Percentiles rank a stretch among this genome's conserved stretches.
Evolutionary conservation across 2,329 filamentous ascomycete genomes (phyloP).

Genomic region (Zymoseptoria brevis): DNA sequence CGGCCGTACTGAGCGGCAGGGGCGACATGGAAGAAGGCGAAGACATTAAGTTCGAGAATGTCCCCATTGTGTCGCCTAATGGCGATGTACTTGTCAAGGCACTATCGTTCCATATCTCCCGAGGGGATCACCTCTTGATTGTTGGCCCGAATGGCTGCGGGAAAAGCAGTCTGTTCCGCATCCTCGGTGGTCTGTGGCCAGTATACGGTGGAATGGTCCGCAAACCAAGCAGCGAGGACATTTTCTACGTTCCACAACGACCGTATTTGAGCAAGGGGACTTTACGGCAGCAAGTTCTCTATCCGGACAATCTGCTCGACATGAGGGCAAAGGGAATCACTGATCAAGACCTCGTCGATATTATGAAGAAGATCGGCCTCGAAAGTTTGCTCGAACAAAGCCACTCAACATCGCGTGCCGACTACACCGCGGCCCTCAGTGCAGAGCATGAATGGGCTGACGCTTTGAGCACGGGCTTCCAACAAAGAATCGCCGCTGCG

Average conservation of each 20-base stretch:
- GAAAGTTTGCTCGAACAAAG: constrained; percentile 73
- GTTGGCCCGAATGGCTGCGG: constrained; percentile 96
- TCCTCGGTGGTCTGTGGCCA: constrained; percentile 92
- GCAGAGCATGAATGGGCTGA: constrained; percentile 96
- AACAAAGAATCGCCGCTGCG: constrained; percentile 96
- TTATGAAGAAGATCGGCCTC: constrained; percentile 73
- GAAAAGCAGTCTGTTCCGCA: constrained; percentile 92
- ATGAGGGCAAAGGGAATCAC: constrained; percentile 80
- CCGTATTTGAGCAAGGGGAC: constrained; percentile 88
- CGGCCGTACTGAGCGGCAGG: constrained; percentile 71
- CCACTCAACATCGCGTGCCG: constrained; percentile 30
- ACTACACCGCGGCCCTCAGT: constrained; percentile 53
- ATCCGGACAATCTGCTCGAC: constrained; percentile 79
- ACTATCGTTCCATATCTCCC: constrained; percentile 77
- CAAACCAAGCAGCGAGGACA: constrained; percentile 84
- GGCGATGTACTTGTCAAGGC: constrained; percentile 83
- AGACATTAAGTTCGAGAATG: constrained; percentile 76
- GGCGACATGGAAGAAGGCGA: constrained; percentile 74
- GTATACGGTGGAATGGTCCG: constrained; percentile 91
- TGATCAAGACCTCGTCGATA: constrained; percentile 68
- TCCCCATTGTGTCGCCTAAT: constrained; percentile 94
- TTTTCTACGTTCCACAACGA: constrained; percentile 96
- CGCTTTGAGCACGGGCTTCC: constrained; percentile 80
- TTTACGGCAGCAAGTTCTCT: constrained; percentile 93
- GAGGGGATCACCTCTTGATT: constrained; percentile 85